A percentile compares a stretch with the other conserved stretches of the same genome.
phyloP scores from a whole-genome alignment of 257 asterid genomes.

The Buddleja alternifolia region DNA sequence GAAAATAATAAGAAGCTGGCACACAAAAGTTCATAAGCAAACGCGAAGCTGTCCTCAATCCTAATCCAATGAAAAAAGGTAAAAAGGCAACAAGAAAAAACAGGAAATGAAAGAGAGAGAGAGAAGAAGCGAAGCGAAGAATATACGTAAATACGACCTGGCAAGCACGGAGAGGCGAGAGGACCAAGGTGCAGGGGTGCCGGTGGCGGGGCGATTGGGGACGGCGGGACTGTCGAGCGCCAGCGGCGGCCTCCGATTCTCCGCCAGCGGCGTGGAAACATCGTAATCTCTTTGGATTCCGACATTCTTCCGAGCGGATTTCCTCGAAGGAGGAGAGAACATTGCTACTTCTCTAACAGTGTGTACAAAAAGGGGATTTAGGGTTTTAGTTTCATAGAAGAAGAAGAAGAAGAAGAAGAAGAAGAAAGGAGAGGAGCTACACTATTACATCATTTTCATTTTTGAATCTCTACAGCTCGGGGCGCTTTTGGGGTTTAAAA shows the following conservation, averaged over 20 bases:
- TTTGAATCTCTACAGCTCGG: slow-evolving; percentile 18
- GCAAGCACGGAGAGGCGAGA: slow-evolving; percentile 89
- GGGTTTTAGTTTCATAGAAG: slow-evolving; percentile 32
- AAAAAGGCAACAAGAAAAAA: neutral
- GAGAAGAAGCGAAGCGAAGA: neutral
- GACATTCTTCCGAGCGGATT: slow-evolving; percentile 55
- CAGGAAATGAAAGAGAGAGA: neutral
- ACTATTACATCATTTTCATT: neutral
- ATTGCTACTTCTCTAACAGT: slow-evolving; percentile 29
- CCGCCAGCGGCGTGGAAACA: slow-evolving; percentile 57
- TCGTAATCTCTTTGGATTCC: slow-evolving; percentile 34
- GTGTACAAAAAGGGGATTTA: slow-evolving; percentile 31
- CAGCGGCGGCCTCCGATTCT: slow-evolving; percentile 48
- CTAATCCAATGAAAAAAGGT: neutral
- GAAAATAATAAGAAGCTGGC: neutral
- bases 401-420: neutral
- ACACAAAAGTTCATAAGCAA: neutral
- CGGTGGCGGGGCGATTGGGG: slow-evolving; percentile 78
- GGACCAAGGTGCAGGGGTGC: slow-evolving; percentile 96
- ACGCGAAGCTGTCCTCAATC: neutral
- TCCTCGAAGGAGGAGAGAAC: slow-evolving; percentile 86
- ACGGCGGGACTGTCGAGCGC: slow-evolving; percentile 55
- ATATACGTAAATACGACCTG: slow-evolving; percentile 43
- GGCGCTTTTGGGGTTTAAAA: too few relatives aligned
- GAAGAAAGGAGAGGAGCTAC: neutral